Conservation (phyloP, 768 basidiomycete genomes). For the Lentinus tigrinus region DNA sequence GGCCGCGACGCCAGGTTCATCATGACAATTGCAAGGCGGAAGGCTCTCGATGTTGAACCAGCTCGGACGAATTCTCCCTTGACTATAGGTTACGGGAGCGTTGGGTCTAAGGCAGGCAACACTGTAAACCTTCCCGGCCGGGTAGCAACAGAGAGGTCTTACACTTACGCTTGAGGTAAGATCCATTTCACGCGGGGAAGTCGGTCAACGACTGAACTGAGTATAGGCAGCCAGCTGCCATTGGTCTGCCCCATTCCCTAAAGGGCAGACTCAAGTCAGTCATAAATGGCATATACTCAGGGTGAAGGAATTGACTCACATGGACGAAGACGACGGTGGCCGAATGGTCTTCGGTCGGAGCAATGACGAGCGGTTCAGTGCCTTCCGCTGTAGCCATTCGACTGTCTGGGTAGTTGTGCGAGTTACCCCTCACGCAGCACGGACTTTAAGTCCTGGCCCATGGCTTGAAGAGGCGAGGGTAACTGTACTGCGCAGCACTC, state of each 20-base stretch:
- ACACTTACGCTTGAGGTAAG: conserved; percentile 42
- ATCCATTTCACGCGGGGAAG: conserved; percentile 44
- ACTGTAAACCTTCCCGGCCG: no score
- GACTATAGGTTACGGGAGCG: conserved; percentile 30
- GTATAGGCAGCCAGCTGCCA: conserved; percentile 35
- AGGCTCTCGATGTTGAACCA: conserved; percentile 44
- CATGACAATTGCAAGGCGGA: conserved; percentile 36
- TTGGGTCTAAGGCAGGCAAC: conserved; percentile 23
- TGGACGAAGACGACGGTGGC: conserved; percentile 33
- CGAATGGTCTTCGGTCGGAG: conserved; percentile 14
- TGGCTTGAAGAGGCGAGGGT: conserved; percentile 1
- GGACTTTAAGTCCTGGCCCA: not conserved
- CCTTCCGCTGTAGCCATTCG: conserved; percentile 9
- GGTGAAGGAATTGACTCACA: conserved; percentile 13
- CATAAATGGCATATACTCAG: not conserved
- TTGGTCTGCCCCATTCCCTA: conserved; percentile 43
- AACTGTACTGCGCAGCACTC: conserved; percentile 15
- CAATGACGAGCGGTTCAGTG: conserved; percentile 10
- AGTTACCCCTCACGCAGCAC: not conserved
- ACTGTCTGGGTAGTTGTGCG: not conserved
- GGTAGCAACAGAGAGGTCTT: not conserved
- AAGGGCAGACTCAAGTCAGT: not conserved
- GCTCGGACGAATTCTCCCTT: conserved; percentile 31
- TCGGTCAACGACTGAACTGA: conserved; percentile 33
- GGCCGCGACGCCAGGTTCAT: conserved; percentile 33